Evolutionary conservation across 2,329 filamentous ascomycete species (phyloP).

Genomic region (Sporothrix phasma): DNA sequence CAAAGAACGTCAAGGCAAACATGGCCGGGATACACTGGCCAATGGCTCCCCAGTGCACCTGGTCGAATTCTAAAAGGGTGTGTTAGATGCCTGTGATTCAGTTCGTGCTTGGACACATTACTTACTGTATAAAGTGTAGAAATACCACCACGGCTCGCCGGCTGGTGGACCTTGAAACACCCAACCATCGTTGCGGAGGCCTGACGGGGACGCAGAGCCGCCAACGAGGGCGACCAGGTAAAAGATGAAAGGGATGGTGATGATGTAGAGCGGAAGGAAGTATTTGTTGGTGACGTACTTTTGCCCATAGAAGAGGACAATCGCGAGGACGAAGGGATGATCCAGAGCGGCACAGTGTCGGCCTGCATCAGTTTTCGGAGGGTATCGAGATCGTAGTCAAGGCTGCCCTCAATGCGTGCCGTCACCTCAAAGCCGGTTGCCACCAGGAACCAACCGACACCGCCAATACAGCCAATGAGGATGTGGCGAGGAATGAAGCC

Average conservation of each 20-base stretch:
- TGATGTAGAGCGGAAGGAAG: constrained; percentile 78
- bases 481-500: constrained; percentile 97
- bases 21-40: constrained; percentile 83
- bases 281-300: constrained; percentile 71
- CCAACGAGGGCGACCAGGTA: constrained; percentile 66
- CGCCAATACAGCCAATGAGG: constrained; percentile 91
- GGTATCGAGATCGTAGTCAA: constrained; percentile 72
- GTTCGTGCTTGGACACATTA: constrained; percentile 14
- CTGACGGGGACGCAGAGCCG: constrained; percentile 55
- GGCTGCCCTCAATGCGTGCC: constrained; percentile 72
- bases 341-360: constrained; percentile 75
- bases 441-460: constrained; percentile 89
- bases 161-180: constrained; percentile 80
- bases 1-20: constrained; percentile 95
- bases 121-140: constrained; percentile 89
- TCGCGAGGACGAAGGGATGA: constrained; percentile 67
- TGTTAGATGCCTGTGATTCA: constrained; percentile 20
- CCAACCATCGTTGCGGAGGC: constrained; percentile 69
- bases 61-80: constrained; percentile 54
- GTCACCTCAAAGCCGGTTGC: constrained; percentile 91
- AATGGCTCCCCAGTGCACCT: constrained; percentile 76
- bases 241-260: constrained; percentile 65
- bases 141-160: constrained; percentile 91
- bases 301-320: constrained; percentile 67
- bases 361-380: constrained; percentile 61